phyloP scores from a whole-genome alignment of 2,329 filamentous ascomycete genomes.

The Polychaeton citri region DNA sequence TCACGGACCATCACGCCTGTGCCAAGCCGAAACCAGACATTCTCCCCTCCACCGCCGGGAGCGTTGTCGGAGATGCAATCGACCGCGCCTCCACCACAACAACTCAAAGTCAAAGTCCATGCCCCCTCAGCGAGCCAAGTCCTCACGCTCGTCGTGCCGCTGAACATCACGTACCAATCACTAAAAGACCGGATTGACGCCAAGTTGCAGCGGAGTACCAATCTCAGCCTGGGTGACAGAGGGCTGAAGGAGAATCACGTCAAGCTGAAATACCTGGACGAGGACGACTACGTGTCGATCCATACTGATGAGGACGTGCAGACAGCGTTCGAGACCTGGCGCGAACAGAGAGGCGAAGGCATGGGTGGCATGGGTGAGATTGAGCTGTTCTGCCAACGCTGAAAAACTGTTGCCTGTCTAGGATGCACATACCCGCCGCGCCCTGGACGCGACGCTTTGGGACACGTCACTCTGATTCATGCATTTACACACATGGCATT shows the following conservation, averaged over 20 bases:
- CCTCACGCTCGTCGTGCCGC: conserved; percentile 88
- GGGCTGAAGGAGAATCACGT: conserved; percentile 38
- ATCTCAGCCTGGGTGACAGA: conserved; percentile 67
- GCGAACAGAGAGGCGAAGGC: conserved; percentile 51
- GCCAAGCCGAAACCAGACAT: conserved; percentile 18
- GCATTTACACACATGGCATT: too few relatives aligned
- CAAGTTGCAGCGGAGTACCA: conserved; percentile 78
- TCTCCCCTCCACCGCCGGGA: conserved; percentile 13
- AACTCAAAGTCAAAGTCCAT: conserved; percentile 85
- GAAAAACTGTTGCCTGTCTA: too few relatives aligned
- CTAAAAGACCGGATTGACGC: conserved; percentile 92
- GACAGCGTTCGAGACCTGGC: conserved; percentile 89
- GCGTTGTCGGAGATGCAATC: conserved; percentile 1
- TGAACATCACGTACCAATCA: conserved; percentile 88
- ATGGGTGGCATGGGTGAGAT: conserved; percentile 69
- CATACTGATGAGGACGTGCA: conserved; percentile 94
- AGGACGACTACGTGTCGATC: conserved; percentile 86
- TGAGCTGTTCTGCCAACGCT: conserved; percentile 63
- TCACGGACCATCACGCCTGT: conserved; percentile 28
- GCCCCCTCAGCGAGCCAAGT: conserved; percentile 68
- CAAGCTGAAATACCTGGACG: conserved; percentile 81
- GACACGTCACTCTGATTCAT: too few relatives aligned
- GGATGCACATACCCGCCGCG: too few relatives aligned
- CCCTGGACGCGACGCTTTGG: too few relatives aligned
- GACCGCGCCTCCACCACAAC: conserved; percentile 5